Evolutionary conservation across 139 green algal species (phyloP).

Genomic region (Chlorella sp.): DNA sequence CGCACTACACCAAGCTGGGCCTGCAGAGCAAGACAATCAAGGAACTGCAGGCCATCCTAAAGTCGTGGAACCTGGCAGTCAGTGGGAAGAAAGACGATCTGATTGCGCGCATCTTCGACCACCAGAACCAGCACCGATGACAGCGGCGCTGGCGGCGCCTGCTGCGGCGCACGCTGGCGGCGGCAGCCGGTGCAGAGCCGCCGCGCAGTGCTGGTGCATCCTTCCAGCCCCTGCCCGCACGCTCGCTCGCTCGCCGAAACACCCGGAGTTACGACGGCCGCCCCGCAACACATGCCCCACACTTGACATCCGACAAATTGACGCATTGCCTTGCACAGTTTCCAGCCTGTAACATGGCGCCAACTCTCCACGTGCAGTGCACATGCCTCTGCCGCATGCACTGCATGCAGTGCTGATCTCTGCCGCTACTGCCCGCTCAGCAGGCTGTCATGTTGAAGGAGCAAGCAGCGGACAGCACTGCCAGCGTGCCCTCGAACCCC

Average conservation of each 20-base stretch:
- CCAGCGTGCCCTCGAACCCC: background rate
- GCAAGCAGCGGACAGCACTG: background rate
- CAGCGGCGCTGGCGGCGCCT: background rate
- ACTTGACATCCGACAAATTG: background rate
- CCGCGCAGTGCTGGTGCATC: background rate
- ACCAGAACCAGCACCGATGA: slow-evolving; percentile 19
- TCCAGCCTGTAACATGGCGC: background rate
- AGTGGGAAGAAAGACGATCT: slow-evolving; percentile 56
- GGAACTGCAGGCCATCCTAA: slow-evolving; percentile 50
- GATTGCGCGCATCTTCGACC: slow-evolving; percentile 39
- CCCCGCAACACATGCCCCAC: background rate
- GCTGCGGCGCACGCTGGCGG: background rate
- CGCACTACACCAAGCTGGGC: slow-evolving; percentile 22
- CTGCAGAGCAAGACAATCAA: slow-evolving; percentile 45
- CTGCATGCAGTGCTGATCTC: background rate
- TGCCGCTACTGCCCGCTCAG: background rate
- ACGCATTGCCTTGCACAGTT: background rate
- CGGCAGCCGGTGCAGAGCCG: background rate
- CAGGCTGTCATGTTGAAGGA: background rate
- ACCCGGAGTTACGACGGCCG: background rate
- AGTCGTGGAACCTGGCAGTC: slow-evolving; percentile 25
- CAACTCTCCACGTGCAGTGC: background rate
- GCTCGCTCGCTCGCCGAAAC: background rate
- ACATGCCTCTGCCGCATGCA: background rate
- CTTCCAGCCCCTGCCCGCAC: no score